Base-by-base conservation (phyloP, 148 eudicot genomes). In the Suaeda aralocaspica region DNA sequence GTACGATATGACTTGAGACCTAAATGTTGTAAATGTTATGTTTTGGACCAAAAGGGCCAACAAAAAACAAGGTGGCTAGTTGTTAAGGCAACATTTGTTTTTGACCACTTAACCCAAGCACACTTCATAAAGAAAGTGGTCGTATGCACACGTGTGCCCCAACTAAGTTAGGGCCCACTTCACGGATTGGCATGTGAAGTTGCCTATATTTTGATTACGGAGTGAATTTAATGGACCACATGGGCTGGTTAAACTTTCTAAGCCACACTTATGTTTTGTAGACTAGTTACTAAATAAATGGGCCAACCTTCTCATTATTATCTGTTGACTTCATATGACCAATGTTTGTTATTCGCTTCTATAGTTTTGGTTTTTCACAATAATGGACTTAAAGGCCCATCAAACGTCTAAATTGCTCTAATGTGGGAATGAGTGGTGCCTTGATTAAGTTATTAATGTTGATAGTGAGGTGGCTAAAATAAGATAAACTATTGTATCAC, bases 61-160 rank as follows among this genome's bases (percentile, higher is more conserved):
- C 18, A 3, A 49, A 6, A 30, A 64, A 1, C 29, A 1, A 59
- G 5, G 67, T 60, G 67, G 74, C 19, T 19, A 45, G 62, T 4
- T 36, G 67, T 41, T 72, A 53, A 39, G 69, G 53, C 14, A 72
- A 68, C 62, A 68, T 12, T n/a, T n/a, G n/a, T n/a, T 66, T 45
- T 24, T 46, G 56, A 49, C 69, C 57, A 34, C 61, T 46, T 25
- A 46, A 46, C n/a, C n/a, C n/a, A n/a, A n/a, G n/a, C n/a, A n/a
- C n/a, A n/a, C n/a, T n/a, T n/a, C n/a, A n/a, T n/a, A n/a, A n/a
- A n/a, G n/a, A n/a, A n/a, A n/a, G 41, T 36, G 8, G 57, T 6
- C 19, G 63, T 26, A 12, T 52, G 46, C 63, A 56, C 70, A 73
- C 70, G 76, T 66, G 70, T 66, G 65, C n/a, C n/a, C n/a, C n/a